Percentiles rank a stretch among this genome's conserved stretches.
These are phyloP conservation scores for Saccharomyces eubayanus DNA, from an alignment of 805 yeast genomes.

Conservation along the genomic window DNA sequence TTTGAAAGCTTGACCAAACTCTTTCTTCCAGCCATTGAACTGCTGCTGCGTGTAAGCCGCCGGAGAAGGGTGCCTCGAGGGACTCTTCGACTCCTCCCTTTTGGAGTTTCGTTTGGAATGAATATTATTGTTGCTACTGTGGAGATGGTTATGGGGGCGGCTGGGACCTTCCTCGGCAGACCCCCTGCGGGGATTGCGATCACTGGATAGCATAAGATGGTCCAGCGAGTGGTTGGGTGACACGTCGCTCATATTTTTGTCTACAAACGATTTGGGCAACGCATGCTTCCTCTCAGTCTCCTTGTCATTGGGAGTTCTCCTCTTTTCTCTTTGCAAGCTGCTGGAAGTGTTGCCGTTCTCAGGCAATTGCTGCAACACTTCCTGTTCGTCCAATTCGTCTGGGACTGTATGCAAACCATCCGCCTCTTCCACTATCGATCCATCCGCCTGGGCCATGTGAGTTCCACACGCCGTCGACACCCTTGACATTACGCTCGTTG, in stretches of 20 bases:
- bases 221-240: neutral
- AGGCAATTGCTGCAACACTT: neutral
- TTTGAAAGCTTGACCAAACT: constrained; percentile 23
- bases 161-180: neutral
- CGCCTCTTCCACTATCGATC: neutral
- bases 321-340: neutral
- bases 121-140: neutral
- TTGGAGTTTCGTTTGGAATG: neutral
- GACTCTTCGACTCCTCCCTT: neutral
- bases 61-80: neutral
- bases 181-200: neutral
- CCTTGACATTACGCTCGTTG: neutral
- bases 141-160: neutral
- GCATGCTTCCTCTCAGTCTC: neutral
- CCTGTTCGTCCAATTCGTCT: neutral
- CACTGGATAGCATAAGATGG: neutral
- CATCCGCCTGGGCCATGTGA: neutral
- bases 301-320: neutral
- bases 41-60: constrained; percentile 5
- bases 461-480: neutral
- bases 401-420: neutral
- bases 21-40: constrained; percentile 23
- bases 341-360: neutral
- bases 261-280: neutral
- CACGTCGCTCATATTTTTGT: neutral